Evolutionary conservation across 129 eudicot species (phyloP), one percentile per base, ranked within the genome.

Genomic region (Ambrosia trifida): DNA sequence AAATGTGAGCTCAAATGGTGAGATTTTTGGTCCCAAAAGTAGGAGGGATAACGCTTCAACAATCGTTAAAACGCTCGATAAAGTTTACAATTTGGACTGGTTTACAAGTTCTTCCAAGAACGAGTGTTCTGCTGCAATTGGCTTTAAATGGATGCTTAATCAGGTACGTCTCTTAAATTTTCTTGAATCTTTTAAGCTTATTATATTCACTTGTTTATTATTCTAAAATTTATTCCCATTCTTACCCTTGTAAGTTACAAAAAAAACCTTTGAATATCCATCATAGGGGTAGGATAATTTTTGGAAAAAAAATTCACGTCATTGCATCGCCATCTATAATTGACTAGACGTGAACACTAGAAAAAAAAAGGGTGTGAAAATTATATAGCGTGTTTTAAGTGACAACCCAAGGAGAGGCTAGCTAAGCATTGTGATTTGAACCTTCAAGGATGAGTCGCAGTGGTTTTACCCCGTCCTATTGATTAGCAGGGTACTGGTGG

Each of bases 111-210:
- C 90, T 60, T 82, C 90, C 14, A 85, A 85, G 67, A 85, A 85
- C 3, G 82, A 82, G 76, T 85, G 90, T 72, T 70, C 90, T 1
- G 87, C 85, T 64, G 90, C 90, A n/a, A 71, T 85, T 73, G 90
- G 90, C 11, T 79, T 85, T 67, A 85, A 85, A 70, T 85, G 90
- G 90, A 85, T 85, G 90, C 90, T 85, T 76, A 85, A 85, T 68
- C 90, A 85, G 85, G 90, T 85, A 32, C 17, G 28, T 32, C 11
- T 41, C 17, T 67, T 18, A 16, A 5, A 18, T 74, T 38, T 64
- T 50, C 20, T 19, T 43, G 18, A 5, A 5, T 5, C 28, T 17
- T 20, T 10, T 54, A 49, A 3, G 53, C 17, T 47, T 47, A 47
- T 72, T 17, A 44, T n/a, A 60, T 18, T 33, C 50, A 57, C 1